Evolutionary conservation across 2,329 filamentous ascomycete genomes (phyloP).

Genomic region (Trichoderma arundinaceum): DNA sequence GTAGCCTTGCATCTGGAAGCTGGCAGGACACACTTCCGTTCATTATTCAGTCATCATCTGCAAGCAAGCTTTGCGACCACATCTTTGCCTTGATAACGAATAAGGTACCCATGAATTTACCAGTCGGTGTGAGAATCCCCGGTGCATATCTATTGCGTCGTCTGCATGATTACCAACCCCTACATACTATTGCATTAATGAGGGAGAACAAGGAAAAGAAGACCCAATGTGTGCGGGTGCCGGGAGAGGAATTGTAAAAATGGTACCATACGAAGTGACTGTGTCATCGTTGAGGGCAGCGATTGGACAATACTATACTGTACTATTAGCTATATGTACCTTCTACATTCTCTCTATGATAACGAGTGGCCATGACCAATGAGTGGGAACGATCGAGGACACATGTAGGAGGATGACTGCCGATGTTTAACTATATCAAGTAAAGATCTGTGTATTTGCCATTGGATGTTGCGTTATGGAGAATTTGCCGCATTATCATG

Average conservation of each 20-base stretch:
- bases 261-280: background rate
- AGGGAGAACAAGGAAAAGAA: background rate
- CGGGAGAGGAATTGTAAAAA: background rate
- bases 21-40: conserved; percentile 28
- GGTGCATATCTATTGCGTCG: conserved; percentile 8
- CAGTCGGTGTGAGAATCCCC: conserved; percentile 15
- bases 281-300: background rate
- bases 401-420: background rate
- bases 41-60: conserved; percentile 26
- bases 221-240: background rate
- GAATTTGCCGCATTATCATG: no score
- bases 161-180: background rate
- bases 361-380: background rate
- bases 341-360: background rate
- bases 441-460: no score
- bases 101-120: conserved; percentile 17
- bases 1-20: conserved; percentile 27
- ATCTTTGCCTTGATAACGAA: conserved; percentile 13
- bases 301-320: background rate
- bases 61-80: conserved; percentile 21
- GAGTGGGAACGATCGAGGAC: background rate
- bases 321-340: background rate
- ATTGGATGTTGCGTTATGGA: no score
- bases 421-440: no score
- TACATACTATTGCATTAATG: background rate